Conservation (phyloP, 2,329 filamentous ascomycete genomes). For the Microdochium paspali region DNA sequence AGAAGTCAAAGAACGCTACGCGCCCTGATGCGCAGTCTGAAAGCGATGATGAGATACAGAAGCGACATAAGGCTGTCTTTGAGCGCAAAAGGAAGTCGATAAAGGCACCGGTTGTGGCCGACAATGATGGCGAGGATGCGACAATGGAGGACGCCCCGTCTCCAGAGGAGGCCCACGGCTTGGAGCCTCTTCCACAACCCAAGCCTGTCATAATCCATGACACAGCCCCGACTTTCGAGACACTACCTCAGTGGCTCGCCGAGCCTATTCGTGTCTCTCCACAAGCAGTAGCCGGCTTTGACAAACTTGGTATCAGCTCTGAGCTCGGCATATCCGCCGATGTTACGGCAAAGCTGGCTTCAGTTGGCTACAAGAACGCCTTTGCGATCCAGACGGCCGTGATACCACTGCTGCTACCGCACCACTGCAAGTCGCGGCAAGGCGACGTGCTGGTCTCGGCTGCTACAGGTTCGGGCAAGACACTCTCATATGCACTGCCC, state of each 20-base stretch:
- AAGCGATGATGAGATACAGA: slow-evolving; percentile 10
- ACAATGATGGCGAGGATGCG: slow-evolving; percentile 21
- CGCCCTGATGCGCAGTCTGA: slow-evolving; percentile 13
- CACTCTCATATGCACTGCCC: slow-evolving; percentile 80
- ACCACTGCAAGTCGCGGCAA: slow-evolving; percentile 44
- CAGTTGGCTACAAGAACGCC: slow-evolving; percentile 61
- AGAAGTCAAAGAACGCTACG: slow-evolving; percentile 25
- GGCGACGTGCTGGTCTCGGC: slow-evolving; percentile 87
- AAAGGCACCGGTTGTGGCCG: slow-evolving; percentile 18
- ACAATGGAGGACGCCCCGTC: slow-evolving; percentile 10
- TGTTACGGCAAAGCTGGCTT: slow-evolving; percentile 50
- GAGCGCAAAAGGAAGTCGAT: slow-evolving; percentile 47
- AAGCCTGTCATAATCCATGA: slow-evolving; percentile 46
- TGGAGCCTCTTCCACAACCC: slow-evolving; percentile 77
- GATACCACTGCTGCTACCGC: slow-evolving; percentile 67
- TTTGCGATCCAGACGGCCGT: slow-evolving; percentile 74
- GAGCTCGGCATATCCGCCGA: slow-evolving; percentile 54
- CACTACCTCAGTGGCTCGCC: slow-evolving; percentile 72
- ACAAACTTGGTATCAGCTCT: slow-evolving; percentile 23
- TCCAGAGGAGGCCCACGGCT: slow-evolving; percentile 49
- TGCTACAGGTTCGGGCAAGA: slow-evolving; percentile 93
- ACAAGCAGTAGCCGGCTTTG: slow-evolving; percentile 51
- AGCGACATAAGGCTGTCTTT: slow-evolving; percentile 39
- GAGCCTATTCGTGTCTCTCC: slow-evolving; percentile 61
- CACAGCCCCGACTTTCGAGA: slow-evolving; percentile 60